phyloP scores from a whole-genome alignment of 208 protist genomes.

The Trypanosoma platydactyli region DNA sequence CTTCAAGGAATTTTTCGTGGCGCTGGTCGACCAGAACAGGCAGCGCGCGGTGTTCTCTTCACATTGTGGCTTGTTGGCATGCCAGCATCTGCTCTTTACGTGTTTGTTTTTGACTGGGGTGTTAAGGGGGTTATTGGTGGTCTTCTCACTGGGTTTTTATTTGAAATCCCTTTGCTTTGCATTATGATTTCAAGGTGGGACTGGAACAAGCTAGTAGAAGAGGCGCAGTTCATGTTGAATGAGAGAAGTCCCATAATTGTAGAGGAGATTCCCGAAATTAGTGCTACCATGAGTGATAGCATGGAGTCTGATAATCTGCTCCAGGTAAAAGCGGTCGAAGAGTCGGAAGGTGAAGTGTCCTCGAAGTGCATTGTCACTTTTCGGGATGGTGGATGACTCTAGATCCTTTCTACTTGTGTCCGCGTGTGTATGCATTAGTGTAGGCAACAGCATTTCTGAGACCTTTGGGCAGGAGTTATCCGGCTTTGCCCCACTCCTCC shows the following conservation, averaged over 20 bases:
- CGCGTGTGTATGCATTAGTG: no score
- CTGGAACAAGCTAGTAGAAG: slow-evolving; percentile 45
- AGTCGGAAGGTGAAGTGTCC: background rate
- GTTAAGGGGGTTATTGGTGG: slow-evolving; percentile 53
- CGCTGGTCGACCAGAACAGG: slow-evolving; percentile 45
- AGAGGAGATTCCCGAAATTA: background rate
- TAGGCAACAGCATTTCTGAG: no score
- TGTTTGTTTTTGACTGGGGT: slow-evolving; percentile 46
- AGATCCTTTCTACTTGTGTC: background rate
- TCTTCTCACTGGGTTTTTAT: slow-evolving; percentile 48
- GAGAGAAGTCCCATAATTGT: slow-evolving; percentile 1
- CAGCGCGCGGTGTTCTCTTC: slow-evolving; percentile 50
- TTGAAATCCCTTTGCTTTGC: slow-evolving; percentile 55
- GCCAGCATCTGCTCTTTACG: slow-evolving; percentile 50
- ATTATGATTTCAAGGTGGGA: slow-evolving; percentile 52
- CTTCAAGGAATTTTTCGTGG: slow-evolving; percentile 69
- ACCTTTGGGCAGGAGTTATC: no score
- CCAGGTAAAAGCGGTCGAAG: background rate
- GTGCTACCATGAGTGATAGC: background rate
- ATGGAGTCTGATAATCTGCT: background rate
- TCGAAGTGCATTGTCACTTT: background rate
- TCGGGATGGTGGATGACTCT: background rate
- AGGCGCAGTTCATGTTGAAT: slow-evolving; percentile 23
- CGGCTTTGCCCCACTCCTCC: no score
- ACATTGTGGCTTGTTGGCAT: slow-evolving; percentile 71